These are phyloP conservation scores for Erodium maritimum DNA, from an alignment of 345 rosid genomes.

Conservation along the genomic window DNA sequence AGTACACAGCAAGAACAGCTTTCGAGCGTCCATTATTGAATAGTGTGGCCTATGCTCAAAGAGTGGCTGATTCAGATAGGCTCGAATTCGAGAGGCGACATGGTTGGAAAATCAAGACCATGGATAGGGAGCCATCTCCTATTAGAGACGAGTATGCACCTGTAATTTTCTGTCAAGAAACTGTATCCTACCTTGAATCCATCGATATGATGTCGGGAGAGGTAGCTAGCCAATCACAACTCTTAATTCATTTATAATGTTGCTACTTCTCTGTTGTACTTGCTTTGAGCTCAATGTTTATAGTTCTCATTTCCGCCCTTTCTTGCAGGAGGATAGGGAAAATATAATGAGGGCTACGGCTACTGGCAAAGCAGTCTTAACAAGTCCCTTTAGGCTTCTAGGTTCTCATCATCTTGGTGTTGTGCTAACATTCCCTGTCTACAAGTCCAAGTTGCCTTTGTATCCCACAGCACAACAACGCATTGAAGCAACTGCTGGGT, in stretches of 20 bases:
- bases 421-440: slow-evolving; percentile 95
- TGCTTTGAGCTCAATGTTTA: background rate
- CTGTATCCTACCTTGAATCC: slow-evolving; percentile 79
- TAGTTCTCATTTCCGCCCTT: too few relatives aligned
- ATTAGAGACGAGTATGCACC: slow-evolving; percentile 93
- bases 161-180: slow-evolving; percentile 84
- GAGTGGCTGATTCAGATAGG: slow-evolving; percentile 59
- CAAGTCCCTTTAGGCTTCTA: slow-evolving; percentile 79
- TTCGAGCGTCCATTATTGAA: slow-evolving; percentile 90
- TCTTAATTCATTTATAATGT: too few relatives aligned
- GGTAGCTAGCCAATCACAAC: slow-evolving; percentile 29
- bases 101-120: slow-evolving; percentile 80
- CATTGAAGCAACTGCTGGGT: slow-evolving; percentile 87
- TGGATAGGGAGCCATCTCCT: slow-evolving; percentile 80
- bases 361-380: slow-evolving; percentile 91
- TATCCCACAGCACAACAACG: slow-evolving; percentile 57
- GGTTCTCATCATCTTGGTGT: slow-evolving; percentile 96
- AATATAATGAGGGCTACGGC: slow-evolving; percentile 83
- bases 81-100: slow-evolving; percentile 74
- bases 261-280: too few relatives aligned
- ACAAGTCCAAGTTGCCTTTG: slow-evolving; percentile 64
- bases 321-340: slow-evolving; percentile 82
- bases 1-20: slow-evolving; percentile 88
- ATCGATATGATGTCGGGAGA: slow-evolving; percentile 99
- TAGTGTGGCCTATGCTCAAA: slow-evolving; percentile 87